Evolutionary conservation across 257 asterid species (phyloP).

Genomic region (Ilex asprella): DNA sequence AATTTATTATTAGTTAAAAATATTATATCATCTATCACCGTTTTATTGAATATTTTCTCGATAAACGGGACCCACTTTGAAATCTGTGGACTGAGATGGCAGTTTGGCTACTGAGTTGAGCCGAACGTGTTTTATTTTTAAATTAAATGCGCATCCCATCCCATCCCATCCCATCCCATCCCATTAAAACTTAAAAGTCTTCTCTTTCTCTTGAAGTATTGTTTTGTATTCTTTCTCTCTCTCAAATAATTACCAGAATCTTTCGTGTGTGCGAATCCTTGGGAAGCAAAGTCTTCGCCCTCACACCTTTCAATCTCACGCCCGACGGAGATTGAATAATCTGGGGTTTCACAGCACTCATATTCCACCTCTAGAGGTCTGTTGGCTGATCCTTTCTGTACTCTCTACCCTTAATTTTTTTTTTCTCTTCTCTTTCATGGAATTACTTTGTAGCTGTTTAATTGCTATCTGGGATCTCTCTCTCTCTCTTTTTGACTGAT

Average conservation of each 20-base stretch:
- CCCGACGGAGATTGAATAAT: constrained; percentile 32
- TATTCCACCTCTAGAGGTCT: no score
- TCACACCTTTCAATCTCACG: constrained; percentile 55
- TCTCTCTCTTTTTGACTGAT: constrained; percentile 4
- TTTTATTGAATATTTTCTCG: no score
- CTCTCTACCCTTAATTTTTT: no score
- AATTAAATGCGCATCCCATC: constrained; percentile 7
- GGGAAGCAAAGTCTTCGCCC: constrained; percentile 47
- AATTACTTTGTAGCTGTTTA: neutral
- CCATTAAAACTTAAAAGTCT: no score
- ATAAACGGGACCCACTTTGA: constrained; percentile 45
- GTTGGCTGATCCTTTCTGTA: no score
- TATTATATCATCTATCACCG: neutral
- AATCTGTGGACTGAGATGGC: constrained; percentile 50
- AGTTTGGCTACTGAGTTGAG: constrained; percentile 31
- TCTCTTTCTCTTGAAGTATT: constrained; percentile 5
- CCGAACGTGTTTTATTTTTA: constrained; percentile 15
- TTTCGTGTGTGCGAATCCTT: no score
- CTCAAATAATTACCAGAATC: constrained; percentile 6
- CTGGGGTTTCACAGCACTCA: constrained; percentile 42
- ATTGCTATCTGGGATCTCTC: constrained; percentile 15
- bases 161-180: neutral
- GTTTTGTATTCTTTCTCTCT: constrained; percentile 12
- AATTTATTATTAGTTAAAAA: neutral
- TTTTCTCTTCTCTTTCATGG: no score